phyloP scores from a whole-genome alignment of 352 stramenopile genomes.

The Aphanomyces invadans region DNA sequence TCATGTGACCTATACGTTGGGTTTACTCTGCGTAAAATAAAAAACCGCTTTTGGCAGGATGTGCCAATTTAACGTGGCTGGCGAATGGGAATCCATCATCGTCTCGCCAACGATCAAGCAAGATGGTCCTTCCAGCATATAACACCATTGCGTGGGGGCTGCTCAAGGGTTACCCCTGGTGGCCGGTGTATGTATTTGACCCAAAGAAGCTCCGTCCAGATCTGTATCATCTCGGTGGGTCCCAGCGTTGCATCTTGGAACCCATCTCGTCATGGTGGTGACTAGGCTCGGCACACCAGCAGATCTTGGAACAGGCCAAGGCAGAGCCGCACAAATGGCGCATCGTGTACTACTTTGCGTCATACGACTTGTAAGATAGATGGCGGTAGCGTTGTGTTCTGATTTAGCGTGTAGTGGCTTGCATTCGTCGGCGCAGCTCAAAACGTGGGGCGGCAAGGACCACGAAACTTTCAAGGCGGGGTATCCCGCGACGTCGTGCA shows the following conservation, averaged over 20 bases:
- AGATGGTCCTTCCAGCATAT: background rate
- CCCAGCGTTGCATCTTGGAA: background rate
- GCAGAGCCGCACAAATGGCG: slow-evolving; percentile 62
- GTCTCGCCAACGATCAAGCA: background rate
- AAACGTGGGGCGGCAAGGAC: slow-evolving; percentile 57
- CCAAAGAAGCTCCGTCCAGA: slow-evolving; percentile 58
- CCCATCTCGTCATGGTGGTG: background rate
- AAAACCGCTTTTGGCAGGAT: too few relatives aligned
- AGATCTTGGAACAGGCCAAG: slow-evolving; percentile 62
- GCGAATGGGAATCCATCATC: too few relatives aligned
- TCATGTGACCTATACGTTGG: too few relatives aligned
- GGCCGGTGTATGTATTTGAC: slow-evolving; percentile 81
- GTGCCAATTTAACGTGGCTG: too few relatives aligned
- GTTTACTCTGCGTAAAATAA: too few relatives aligned
- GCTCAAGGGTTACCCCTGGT: slow-evolving; percentile 79
- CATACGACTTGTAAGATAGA: slow-evolving; percentile 66
- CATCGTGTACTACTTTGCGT: slow-evolving; percentile 82
- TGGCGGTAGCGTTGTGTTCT: background rate
- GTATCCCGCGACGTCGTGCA: slow-evolving; percentile 44
- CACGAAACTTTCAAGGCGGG: slow-evolving; percentile 63
- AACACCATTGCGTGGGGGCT: slow-evolving; percentile 70
- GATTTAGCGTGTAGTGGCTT: slow-evolving; percentile 29
- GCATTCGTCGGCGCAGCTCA: slow-evolving; percentile 37
- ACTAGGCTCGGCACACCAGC: slow-evolving; percentile 30
- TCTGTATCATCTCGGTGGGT: slow-evolving; percentile 23